Evolutionary conservation across 768 basidiomycete species (phyloP), one percentile per base, ranked within the genome.

Genomic region (Serendipita indica): DNA sequence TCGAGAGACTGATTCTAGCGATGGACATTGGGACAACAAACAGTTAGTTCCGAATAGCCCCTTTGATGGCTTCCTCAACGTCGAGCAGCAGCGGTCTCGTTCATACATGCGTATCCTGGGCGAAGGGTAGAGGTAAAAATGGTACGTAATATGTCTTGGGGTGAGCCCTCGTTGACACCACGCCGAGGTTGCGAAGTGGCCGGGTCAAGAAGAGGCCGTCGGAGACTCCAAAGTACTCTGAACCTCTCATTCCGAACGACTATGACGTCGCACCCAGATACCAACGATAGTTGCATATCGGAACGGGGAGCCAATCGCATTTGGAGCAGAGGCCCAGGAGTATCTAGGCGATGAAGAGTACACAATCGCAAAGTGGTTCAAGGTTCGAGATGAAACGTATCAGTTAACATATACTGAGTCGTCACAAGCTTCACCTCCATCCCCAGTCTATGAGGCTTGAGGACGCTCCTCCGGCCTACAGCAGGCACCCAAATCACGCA

Each of bases 281-380:
- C 59, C 35, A 2, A 52, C 59, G 7, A 3, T 60, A 5, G 59
- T 60, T 22, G 27, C 45, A 16, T 60, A 60, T 27, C 33, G 39
- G 43, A 3, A 27, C 20, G 49, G 33, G n/a, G 27, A 33, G 16
- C 27, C 33, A 4, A 27, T 52, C 13, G 33, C 59, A 7, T 60
- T 18, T 32, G 59, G 59, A 16, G 43, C 46, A 7, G 59, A 60
- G 6, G 59, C 59, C 25, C 59, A 33, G 10, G 59, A 60, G 14
- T 52, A 60, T 27, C 4, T 49, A 10, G 45, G 20, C 5, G 59
- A 54, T 6, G 59, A 60, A 13, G 16, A 33, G 1, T 54, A 54
- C 30, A n/a, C 20, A 14, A 18, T 60, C 14, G 43, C 59, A 18
- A 56, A 33, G 33, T 60, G 59, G 59, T 60, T 60, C 35, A 60